phyloP scores from a whole-genome alignment of 768 basidiomycete genomes.

The Tricholoma flavovirens region DNA sequence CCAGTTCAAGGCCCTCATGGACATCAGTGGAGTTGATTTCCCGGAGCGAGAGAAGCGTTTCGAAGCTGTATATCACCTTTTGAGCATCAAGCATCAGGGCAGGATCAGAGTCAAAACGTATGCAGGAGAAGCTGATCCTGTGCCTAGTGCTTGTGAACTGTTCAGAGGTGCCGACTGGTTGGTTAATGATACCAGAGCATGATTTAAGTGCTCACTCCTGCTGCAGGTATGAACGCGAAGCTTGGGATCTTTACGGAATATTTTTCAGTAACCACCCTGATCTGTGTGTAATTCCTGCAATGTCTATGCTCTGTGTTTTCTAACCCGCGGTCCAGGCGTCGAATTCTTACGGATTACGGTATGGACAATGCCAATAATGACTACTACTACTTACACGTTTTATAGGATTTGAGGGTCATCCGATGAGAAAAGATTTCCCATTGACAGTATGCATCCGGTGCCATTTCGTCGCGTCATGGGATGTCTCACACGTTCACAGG shows the following conservation, averaged over 20 bases:
- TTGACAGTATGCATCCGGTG: conserved; percentile 60
- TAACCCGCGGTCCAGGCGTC: conserved; percentile 52
- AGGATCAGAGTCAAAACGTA: conserved; percentile 97
- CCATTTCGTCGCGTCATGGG: neutral
- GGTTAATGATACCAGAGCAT: conserved; percentile 14
- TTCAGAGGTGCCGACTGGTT: conserved; percentile 95
- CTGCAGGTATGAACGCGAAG: conserved; percentile 89
- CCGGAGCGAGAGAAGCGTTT: conserved; percentile 91
- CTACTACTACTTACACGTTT: conserved; percentile 8
- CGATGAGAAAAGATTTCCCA: conserved; percentile 97
- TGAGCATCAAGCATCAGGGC: conserved; percentile 73
- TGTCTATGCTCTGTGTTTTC: neutral
- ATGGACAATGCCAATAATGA: conserved; percentile 5
- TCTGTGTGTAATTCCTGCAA: conserved; percentile 51
- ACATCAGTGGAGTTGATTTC: conserved; percentile 93
- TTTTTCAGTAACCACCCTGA: conserved; percentile 97
- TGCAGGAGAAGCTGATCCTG: conserved; percentile 85
- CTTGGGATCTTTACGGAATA: conserved; percentile 96
- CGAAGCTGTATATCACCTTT: conserved; percentile 93
- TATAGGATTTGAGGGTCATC: conserved; percentile 92
- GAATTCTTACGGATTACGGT: conserved; percentile 98
- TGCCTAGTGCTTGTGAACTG: conserved; percentile 74
- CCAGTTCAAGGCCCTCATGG: conserved; percentile 89
- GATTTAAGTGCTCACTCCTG: neutral
- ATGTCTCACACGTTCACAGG: conserved; percentile 40